Conservation (phyloP, 345 rosid species). For the Brassica napus region DNA sequence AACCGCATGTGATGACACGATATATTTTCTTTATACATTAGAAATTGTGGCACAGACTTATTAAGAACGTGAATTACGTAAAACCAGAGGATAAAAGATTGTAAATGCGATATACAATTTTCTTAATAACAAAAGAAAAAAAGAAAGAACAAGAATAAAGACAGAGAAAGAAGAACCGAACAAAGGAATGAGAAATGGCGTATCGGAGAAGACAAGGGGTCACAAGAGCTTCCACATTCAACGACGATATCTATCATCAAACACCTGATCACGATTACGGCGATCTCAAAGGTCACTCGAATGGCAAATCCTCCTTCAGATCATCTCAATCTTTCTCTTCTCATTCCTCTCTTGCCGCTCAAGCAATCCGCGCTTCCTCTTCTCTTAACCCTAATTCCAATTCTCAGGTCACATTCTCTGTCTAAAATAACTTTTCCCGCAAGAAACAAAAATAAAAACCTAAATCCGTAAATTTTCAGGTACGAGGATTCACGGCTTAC, state of each 20-base stretch:
- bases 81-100: constrained; percentile 33
- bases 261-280: constrained; percentile 41
- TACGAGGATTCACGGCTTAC: constrained; percentile 70
- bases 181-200: constrained; percentile 56
- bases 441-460: not conserved
- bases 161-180: not conserved
- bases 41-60: not conserved
- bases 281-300: constrained; percentile 33
- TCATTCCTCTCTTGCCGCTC: constrained; percentile 66
- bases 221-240: constrained; percentile 73
- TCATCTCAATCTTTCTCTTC: constrained; percentile 52
- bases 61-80: constrained; percentile 41
- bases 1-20: not conserved
- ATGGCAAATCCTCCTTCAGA: constrained; percentile 36
- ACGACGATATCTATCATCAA: constrained; percentile 58
- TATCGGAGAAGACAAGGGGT: constrained; percentile 91
- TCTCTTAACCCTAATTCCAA: not conserved
- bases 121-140: not conserved
- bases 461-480: constrained; percentile 19
- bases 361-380: constrained; percentile 77
- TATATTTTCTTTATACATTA: not conserved
- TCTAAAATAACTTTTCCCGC: not conserved
- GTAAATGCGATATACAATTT: constrained; percentile 17
- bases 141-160: not conserved
- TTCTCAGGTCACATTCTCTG: constrained; percentile 45